These are phyloP conservation scores for Phytophthora nicotianae DNA, from an alignment of 352 stramenopile species.

Conservation along the genomic window DNA sequence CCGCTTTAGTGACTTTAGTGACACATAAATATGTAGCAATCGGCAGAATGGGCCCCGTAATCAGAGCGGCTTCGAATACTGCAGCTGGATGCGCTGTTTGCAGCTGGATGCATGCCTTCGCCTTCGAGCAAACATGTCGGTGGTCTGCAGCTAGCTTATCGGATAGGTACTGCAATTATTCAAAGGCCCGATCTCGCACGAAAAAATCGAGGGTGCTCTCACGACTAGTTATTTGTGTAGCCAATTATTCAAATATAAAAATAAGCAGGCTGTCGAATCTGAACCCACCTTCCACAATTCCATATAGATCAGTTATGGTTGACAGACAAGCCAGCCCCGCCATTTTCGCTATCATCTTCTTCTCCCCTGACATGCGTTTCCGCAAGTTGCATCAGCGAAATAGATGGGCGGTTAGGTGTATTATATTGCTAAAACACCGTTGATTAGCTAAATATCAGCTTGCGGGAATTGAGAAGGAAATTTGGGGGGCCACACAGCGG, in stretches of 20 bases:
- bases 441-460: slow-evolving; percentile 19
- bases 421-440: slow-evolving; percentile 20
- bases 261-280: slow-evolving; percentile 16
- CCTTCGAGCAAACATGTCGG: slow-evolving; percentile 10
- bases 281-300: slow-evolving; percentile 20
- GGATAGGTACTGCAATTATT: too few species aligned
- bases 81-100: slow-evolving; percentile 16
- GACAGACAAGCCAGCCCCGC: background rate
- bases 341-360: background rate
- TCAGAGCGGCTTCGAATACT: background rate
- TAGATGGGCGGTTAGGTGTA: slow-evolving; percentile 19
- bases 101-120: slow-evolving; percentile 13
- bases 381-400: slow-evolving; percentile 1
- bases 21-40: too few species aligned
- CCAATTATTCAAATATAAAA: slow-evolving; percentile 5
- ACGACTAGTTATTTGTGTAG: slow-evolving; percentile 1
- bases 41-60: too few species aligned
- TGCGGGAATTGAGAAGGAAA: slow-evolving; percentile 35
- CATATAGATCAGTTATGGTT: background rate
- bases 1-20: slow-evolving; percentile 15
- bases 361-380: background rate
- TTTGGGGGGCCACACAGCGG: slow-evolving; percentile 28
- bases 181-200: background rate
- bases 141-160: background rate
- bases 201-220: slow-evolving; percentile 1